phyloP scores from a whole-genome alignment of 2,329 filamentous ascomycete genomes.

The Fonsecaea erecta region DNA sequence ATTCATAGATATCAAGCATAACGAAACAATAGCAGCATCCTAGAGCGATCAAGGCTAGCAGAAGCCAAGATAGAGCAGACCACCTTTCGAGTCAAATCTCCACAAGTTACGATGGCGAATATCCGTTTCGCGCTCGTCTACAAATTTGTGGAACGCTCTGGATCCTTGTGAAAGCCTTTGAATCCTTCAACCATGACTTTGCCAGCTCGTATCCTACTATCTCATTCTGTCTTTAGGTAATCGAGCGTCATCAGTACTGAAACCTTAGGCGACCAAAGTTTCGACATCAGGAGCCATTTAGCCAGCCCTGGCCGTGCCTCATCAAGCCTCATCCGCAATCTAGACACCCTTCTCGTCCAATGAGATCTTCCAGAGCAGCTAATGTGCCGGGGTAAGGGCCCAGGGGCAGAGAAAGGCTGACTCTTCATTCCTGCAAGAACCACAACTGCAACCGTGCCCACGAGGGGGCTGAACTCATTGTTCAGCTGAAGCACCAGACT shows the following conservation, averaged over 20 bases:
- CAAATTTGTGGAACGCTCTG: slow-evolving; percentile 7
- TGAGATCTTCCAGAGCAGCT: not conserved
- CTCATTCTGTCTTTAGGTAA: slow-evolving; percentile 1
- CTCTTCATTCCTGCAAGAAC: not conserved
- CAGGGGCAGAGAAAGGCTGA: slow-evolving; percentile 3
- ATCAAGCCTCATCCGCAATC: not conserved
- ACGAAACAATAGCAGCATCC: not conserved
- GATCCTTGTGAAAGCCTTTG: not conserved
- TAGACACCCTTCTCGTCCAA: slow-evolving; percentile 1
- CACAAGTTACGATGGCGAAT: not conserved
- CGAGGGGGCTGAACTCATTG: not conserved
- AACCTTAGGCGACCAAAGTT: slow-evolving; percentile 7
- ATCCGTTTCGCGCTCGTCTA: not conserved
- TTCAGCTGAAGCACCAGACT: slow-evolving; percentile 8
- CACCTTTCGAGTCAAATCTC: slow-evolving; percentile 1
- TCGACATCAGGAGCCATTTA: slow-evolving; percentile 5
- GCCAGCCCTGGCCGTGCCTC: not conserved
- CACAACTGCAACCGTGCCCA: not conserved
- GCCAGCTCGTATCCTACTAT: not conserved
- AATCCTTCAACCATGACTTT: not conserved
- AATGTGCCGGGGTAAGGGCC: not conserved
- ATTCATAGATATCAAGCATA: not conserved
- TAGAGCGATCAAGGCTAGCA: not conserved
- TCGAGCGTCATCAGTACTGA: not conserved
- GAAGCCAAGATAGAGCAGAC: not conserved